A percentile compares a stretch with the other conserved stretches of the same genome.
Evolutionary conservation across 2,329 filamentous ascomycete genomes (phyloP).

Genomic region (Penicillium sp.): DNA sequence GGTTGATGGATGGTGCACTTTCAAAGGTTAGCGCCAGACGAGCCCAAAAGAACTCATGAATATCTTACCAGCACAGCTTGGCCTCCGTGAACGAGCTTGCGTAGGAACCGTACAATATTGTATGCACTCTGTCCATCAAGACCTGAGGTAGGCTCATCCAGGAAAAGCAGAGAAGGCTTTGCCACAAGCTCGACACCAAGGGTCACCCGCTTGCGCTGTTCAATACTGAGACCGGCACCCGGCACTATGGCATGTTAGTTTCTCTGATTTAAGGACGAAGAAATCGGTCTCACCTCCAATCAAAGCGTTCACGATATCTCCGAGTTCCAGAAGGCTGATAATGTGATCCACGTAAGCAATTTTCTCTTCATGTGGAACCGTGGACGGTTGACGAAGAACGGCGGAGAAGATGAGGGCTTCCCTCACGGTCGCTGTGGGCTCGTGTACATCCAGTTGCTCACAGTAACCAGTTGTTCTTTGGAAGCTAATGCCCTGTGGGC

Average conservation of each 20-base stretch:
- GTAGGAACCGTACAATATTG: slow-evolving; percentile 64
- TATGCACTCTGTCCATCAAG: slow-evolving; percentile 70
- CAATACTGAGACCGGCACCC: slow-evolving; percentile 66
- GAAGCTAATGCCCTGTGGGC: slow-evolving; percentile 52
- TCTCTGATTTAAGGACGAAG: neutral
- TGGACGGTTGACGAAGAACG: slow-evolving; percentile 63
- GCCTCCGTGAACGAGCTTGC: slow-evolving; percentile 69
- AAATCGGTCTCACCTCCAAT: slow-evolving; percentile 56
- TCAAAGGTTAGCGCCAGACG: slow-evolving; percentile 5
- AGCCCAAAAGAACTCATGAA: neutral
- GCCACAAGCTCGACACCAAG: slow-evolving; percentile 66
- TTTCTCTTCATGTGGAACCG: slow-evolving; percentile 63
- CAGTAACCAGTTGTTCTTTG: slow-evolving; percentile 59
- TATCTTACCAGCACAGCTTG: slow-evolving; percentile 66
- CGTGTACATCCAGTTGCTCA: slow-evolving; percentile 70
- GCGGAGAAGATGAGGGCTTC: slow-evolving; percentile 70
- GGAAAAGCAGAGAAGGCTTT: slow-evolving; percentile 66
- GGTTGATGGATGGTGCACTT: slow-evolving; percentile 71
- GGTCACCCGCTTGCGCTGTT: slow-evolving; percentile 69
- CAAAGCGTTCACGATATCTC: slow-evolving; percentile 65
- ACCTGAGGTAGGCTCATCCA: slow-evolving; percentile 67
- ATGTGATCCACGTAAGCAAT: slow-evolving; percentile 69
- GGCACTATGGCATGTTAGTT: slow-evolving; percentile 34
- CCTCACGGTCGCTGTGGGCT: slow-evolving; percentile 66
- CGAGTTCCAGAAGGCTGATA: slow-evolving; percentile 69